Base-by-base conservation (phyloP, 2,329 filamentous ascomycete genomes). In the Aotearoamyces nothofagi region DNA sequence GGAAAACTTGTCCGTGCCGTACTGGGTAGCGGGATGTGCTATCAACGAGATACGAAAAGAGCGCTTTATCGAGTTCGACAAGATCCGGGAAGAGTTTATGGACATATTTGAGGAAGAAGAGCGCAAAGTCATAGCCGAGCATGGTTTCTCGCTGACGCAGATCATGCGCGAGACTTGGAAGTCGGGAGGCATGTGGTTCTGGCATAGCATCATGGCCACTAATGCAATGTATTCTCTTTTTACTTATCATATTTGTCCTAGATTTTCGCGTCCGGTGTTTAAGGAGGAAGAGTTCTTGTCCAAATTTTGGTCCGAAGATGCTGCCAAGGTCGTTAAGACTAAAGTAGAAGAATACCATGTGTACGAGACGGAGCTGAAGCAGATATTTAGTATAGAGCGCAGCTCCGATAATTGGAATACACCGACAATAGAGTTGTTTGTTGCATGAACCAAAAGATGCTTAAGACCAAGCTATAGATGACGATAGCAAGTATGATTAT, bases 1-100 rank as follows among this genome's bases (percentile, higher is more conserved):
- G 7, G 47, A 54, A 29, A 48, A 50, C 37, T 24, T 41, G 10
- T 27, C 32, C 9, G 37, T 42, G n/a, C 50, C 51, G 3, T 36
- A 44, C 33, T 54, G 49, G 50, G 32, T 54, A 14, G 45, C 40
- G 22, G 28, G 32, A 23, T 25, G 33, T n/a, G 24, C 22, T 5
- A 28, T 35, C 16, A 32, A 44, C 27, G 16, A 36, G 13, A 30
- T 38, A 20, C 30, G 16, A n/a, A 26, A 32, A 25, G 29, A 45
- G n/a, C 20, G 36, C 15, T 31, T 35, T 30, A 31, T 38, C 15
- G 24, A 22, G 15, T 44, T 37, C 25, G 27, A 37, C n/a, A 26
- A 19, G 6, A 20, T 33, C 15, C 28, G 33, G 9, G 14, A 32
- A 28, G 39, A 46, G 17, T 43, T 45, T 20, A 34, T 36, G 26